Percentiles rank a stretch among this genome's conserved stretches.
Evolutionary conservation across 2,329 filamentous ascomycete genomes (phyloP).

Genomic region (Sclerotinia subarctica): DNA sequence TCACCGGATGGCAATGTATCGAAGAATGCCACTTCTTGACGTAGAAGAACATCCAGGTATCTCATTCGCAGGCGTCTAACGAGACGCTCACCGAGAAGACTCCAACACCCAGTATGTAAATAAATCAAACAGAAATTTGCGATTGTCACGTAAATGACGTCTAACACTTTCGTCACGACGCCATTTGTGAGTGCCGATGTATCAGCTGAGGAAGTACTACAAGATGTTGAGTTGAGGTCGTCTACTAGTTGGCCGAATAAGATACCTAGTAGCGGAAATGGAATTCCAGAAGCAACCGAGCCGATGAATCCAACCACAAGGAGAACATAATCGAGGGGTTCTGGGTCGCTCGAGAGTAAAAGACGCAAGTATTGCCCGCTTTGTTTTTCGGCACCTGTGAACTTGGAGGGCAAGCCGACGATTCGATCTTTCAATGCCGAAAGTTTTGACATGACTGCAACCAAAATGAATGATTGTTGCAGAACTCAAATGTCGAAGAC

Average conservation of each 20-base stretch:
- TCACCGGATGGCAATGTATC: conserved; percentile 51
- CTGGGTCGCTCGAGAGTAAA: conserved; percentile 1
- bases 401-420: conserved; percentile 6
- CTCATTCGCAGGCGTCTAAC: conserved; percentile 51
- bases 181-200: conserved; percentile 11
- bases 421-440: conserved; percentile 5
- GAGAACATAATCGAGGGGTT: conserved; percentile 1
- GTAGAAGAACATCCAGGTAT: conserved; percentile 50
- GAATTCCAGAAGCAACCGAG: conserved; percentile 54
- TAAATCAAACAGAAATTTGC: conserved; percentile 64
- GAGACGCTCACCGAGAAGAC: conserved; percentile 51
- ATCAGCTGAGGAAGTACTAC: conserved; percentile 15
- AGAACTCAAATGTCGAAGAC: conserved; percentile 2
- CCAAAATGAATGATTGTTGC: background rate
- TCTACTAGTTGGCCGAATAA: conserved; percentile 64
- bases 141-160: conserved; percentile 61
- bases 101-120: conserved; percentile 59
- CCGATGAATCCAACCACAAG: conserved; percentile 8
- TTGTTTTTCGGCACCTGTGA: conserved; percentile 4
- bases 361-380: conserved; percentile 13
- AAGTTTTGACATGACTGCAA: conserved; percentile 16
- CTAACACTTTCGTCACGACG: conserved; percentile 49
- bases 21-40: conserved; percentile 54
- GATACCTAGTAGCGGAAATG: conserved; percentile 63
- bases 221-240: conserved; percentile 54